These are phyloP conservation scores for Stachybotrys elegans DNA, from an alignment of 2,329 filamentous ascomycete species.

Conservation along the genomic window DNA sequence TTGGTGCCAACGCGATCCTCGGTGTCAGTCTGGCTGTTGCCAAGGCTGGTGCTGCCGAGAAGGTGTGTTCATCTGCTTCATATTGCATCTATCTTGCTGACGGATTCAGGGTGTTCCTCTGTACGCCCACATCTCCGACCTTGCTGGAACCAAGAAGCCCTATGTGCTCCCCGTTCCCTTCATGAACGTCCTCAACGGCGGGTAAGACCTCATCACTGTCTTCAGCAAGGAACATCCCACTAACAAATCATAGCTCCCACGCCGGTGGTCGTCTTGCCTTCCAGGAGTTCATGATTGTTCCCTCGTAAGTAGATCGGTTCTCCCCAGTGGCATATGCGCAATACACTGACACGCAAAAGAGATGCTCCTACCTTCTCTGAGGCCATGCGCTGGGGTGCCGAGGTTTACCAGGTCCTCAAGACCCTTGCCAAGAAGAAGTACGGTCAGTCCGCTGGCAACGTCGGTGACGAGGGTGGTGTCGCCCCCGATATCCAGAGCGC, in stretches of 20 bases:
- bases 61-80: conserved; percentile 54
- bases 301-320: conserved; percentile 56
- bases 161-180: conserved; percentile 87
- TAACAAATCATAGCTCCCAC: conserved; percentile 62
- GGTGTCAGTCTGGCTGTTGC: conserved; percentile 80
- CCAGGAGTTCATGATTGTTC: conserved; percentile 96
- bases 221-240: conserved; percentile 1
- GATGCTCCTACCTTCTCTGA: conserved; percentile 87
- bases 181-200: conserved; percentile 89
- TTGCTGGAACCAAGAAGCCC: conserved; percentile 86
- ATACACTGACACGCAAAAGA: conserved; percentile 33
- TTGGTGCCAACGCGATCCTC: conserved; percentile 84
- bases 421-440: conserved; percentile 98
- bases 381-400: conserved; percentile 91
- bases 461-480: conserved; percentile 99
- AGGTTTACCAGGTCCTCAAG: conserved; percentile 99
- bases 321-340: not conserved
- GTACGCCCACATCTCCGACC: conserved; percentile 82
- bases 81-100: too few species aligned
- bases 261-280: conserved; percentile 93
- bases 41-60: conserved; percentile 86
- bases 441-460: conserved; percentile 96
- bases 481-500: conserved; percentile 97
- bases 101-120: conserved; percentile 63
- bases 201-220: conserved; percentile 30